Evolutionary conservation across 345 rosid species (phyloP).

Genomic region (Aquilaria sinensis): DNA sequence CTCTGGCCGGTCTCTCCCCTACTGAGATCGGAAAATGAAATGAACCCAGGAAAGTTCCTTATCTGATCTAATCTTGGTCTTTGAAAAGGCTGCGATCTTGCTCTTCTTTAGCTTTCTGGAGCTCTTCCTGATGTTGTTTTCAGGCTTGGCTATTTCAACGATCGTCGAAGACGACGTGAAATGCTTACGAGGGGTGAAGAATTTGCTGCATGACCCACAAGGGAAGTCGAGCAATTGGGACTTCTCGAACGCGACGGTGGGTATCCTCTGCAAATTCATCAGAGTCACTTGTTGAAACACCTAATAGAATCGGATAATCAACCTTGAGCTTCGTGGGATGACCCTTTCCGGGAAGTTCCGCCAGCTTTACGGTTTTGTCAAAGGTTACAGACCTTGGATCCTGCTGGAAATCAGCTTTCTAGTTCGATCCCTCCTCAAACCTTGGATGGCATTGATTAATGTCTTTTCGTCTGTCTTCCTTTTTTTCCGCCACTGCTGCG

Average conservation of each 20-base stretch:
- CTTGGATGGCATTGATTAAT: too few species aligned
- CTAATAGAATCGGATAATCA: slow-evolving; percentile 28
- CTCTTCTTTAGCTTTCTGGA: too few species aligned
- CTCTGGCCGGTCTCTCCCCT: too few species aligned
- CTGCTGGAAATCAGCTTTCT: slow-evolving; percentile 52
- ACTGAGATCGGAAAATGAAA: too few species aligned
- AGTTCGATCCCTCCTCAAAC: slow-evolving; percentile 69
- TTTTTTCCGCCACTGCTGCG: too few species aligned
- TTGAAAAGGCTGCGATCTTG: too few species aligned
- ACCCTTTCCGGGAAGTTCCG: too few species aligned
- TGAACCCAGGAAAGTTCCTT: too few species aligned
- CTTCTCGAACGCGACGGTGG: slow-evolving; percentile 47
- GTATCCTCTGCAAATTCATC: slow-evolving; percentile 55
- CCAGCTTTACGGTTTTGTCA: too few species aligned
- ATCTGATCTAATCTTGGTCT: too few species aligned
- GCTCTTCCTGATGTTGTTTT: slow-evolving; percentile 2
- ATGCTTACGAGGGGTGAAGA: slow-evolving; percentile 54
- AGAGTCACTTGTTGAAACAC: slow-evolving; percentile 92
- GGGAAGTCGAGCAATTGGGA: slow-evolving; percentile 44
- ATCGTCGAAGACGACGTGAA: slow-evolving; percentile 60
- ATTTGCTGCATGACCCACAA: slow-evolving; percentile 43
- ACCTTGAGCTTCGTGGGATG: too few species aligned
- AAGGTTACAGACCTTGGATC: slow-evolving; percentile 44
- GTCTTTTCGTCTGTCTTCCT: too few species aligned
- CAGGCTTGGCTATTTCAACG: slow-evolving; percentile 15